Evolutionary conservation across 768 basidiomycete species (phyloP).

Genomic region (Macrocybe gigantea): DNA sequence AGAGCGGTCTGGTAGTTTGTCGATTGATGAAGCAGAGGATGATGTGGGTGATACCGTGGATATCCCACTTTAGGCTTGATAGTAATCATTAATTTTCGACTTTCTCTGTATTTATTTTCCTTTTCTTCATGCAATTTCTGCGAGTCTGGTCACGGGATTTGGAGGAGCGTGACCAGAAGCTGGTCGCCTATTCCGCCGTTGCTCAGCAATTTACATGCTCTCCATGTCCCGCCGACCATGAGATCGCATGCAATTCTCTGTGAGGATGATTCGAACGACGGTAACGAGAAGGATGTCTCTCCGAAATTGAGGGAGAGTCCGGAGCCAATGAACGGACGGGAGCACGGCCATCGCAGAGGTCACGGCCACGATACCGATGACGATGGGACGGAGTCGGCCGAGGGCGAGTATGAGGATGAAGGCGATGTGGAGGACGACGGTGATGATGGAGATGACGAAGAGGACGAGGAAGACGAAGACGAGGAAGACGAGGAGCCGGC

Average conservation of each 20-base stretch:
- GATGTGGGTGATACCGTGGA: conserved; percentile 79
- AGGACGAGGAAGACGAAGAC: conserved; percentile 51
- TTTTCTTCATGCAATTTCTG: too few species aligned
- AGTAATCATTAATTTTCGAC: too few species aligned
- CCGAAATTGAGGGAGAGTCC: neutral
- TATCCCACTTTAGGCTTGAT: conserved; percentile 22
- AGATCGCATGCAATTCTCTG: too few species aligned
- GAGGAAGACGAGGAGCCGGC: conserved; percentile 89
- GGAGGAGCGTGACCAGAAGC: too few species aligned
- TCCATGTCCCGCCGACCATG: too few species aligned
- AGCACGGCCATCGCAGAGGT: neutral
- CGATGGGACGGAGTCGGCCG: conserved; percentile 19
- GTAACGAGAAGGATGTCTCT: too few species aligned
- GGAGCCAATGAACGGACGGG: neutral
- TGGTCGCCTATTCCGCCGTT: too few species aligned
- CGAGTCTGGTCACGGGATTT: too few species aligned
- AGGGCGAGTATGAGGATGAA: conserved; percentile 16
- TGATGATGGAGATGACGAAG: conserved; percentile 40
- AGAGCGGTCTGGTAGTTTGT: conserved; percentile 37
- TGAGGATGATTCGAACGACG: too few species aligned
- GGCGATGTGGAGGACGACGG: conserved; percentile 20
- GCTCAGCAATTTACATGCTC: too few species aligned
- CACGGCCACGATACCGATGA: conserved; percentile 13
- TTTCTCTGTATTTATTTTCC: too few species aligned
- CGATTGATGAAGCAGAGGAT: conserved; percentile 54